Percentiles rank a stretch among this genome's conserved stretches.
These are phyloP conservation scores for Petunia hybrid DNA, from an alignment of 305 asterid species.

Conservation along the genomic window DNA sequence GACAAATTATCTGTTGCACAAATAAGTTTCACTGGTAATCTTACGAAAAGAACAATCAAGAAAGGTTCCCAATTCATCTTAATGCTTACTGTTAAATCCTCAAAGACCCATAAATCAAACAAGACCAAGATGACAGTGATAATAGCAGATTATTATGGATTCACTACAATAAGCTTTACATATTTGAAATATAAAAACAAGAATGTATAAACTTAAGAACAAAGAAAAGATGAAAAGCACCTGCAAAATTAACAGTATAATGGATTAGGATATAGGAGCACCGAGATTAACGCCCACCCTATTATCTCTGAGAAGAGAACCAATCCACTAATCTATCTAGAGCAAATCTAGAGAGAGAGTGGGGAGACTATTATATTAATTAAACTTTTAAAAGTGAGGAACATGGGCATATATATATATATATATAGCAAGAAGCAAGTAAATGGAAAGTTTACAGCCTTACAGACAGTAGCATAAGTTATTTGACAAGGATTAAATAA, in stretches of 20 bases:
- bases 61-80: not conserved
- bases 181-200: not conserved
- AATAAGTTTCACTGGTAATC: not conserved
- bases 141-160: not conserved
- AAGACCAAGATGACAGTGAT: not conserved
- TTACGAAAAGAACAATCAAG: not conserved
- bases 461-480: too few relatives aligned
- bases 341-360: constrained; percentile 17
- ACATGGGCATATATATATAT: not conserved
- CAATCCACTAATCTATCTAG: not conserved
- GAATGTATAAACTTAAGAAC: not conserved
- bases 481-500: too few relatives aligned
- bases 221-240: not conserved
- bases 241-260: not conserved
- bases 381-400: not conserved
- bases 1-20: not conserved
- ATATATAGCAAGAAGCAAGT: too few relatives aligned
- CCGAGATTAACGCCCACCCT: constrained; percentile 27
- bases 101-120: not conserved
- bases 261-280: not conserved
- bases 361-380: not conserved
- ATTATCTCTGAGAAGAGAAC: not conserved
- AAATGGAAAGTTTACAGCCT: too few relatives aligned
- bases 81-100: not conserved
- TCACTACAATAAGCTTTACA: not conserved